Conservation (phyloP, 352 stramenopile species). For the Lagenidium giganteum region DNA sequence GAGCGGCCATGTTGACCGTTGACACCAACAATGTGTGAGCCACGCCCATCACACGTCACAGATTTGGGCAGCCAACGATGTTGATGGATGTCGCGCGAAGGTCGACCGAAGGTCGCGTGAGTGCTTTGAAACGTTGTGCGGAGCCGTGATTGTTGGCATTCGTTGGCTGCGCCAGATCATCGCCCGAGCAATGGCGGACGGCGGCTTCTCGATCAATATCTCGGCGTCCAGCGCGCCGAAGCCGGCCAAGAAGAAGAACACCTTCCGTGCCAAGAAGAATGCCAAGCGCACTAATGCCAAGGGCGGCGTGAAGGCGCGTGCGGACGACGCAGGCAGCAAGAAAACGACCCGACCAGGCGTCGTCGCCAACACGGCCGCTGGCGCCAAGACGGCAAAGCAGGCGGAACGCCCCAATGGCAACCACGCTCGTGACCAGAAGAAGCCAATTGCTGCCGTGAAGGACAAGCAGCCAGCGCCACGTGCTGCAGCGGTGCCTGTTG, state of each 20-base stretch:
- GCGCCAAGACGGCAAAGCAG: too few species aligned
- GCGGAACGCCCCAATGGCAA: too few species aligned
- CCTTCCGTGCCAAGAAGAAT: constrained; percentile 73
- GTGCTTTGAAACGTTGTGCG: background rate
- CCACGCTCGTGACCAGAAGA: too few species aligned
- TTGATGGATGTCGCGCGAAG: constrained; percentile 2
- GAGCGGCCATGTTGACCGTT: too few species aligned
- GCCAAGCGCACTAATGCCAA: constrained; percentile 46
- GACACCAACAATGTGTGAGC: too few species aligned
- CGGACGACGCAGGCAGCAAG: constrained; percentile 6
- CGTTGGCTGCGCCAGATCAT: too few species aligned
- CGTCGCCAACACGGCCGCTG: constrained; percentile 10
- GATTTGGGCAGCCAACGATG: too few species aligned
- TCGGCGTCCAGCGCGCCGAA: constrained; percentile 30
- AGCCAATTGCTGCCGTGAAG: too few species aligned
- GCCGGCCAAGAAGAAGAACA: constrained; percentile 66
- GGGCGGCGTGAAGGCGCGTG: constrained; percentile 19
- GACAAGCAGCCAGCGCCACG: too few species aligned
- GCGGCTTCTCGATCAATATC: constrained; percentile 79
- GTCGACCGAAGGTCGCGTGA: background rate
- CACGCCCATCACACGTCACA: too few species aligned
- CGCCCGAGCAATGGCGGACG: constrained; percentile 21
- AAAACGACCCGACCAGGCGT: background rate
- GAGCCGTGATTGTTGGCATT: too few species aligned
- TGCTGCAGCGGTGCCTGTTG: too few species aligned